Evolutionary conservation across 2,329 filamentous ascomycete species (phyloP).

Genomic region (Nothopassalora personata): DNA sequence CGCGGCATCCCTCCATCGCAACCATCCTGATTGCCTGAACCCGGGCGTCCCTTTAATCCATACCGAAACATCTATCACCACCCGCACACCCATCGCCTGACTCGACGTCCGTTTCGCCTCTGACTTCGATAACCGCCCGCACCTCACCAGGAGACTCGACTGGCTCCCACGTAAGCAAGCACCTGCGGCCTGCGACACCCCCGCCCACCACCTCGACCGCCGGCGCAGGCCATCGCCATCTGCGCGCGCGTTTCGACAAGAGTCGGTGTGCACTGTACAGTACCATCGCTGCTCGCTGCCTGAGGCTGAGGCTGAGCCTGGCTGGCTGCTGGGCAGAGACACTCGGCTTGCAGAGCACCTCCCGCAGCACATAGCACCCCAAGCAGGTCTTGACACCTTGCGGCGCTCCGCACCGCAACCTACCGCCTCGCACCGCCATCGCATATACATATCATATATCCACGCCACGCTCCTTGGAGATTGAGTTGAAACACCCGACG

Average conservation of each 20-base stretch:
- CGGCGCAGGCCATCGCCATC: not conserved
- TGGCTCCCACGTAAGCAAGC: not conserved
- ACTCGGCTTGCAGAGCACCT: not conserved
- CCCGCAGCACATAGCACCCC: not conserved
- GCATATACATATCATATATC: not conserved
- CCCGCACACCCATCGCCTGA: not conserved
- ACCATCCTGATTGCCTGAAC: not conserved
- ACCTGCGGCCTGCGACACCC: not conserved
- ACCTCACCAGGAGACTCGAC: not conserved
- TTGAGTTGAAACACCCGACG: slow-evolving; percentile 10
- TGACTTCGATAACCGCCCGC: not conserved
- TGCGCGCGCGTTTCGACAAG: not conserved
- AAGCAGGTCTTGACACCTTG: slow-evolving; percentile 16
- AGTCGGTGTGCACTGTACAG: not conserved
- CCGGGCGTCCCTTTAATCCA: slow-evolving; percentile 1
- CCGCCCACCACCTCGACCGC: not conserved
- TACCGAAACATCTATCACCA: slow-evolving; percentile 1
- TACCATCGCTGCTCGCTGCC: not conserved
- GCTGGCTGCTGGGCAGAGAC: not conserved
- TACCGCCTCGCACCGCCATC: not conserved
- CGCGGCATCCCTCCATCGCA: not conserved
- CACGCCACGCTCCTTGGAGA: slow-evolving; percentile 14
- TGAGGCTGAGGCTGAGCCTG: not conserved
- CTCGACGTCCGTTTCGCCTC: not conserved
- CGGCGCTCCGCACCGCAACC: not conserved